Evolutionary conservation across 75 land plant genomes (phyloP).

Genomic region (Cunninghamia lanceolata): DNA sequence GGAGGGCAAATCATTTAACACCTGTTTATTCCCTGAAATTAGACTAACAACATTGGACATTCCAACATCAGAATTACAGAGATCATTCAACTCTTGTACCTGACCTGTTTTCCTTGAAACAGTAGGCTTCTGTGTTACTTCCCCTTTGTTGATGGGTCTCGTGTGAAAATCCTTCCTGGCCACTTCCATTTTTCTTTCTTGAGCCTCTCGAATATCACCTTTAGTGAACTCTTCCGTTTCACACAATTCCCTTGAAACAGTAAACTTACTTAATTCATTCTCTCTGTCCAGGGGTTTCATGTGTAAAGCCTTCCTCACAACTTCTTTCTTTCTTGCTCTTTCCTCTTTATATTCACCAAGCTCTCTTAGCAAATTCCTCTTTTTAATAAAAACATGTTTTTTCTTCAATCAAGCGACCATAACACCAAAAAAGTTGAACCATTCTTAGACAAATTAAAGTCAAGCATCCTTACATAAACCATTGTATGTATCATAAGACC

Average conservation of each 20-base stretch:
- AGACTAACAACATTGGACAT: neutral
- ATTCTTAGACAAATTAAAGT: no score
- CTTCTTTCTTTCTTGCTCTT: neutral
- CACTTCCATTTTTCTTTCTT: slow-evolving; percentile 2
- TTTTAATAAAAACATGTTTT: neutral
- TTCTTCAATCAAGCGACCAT: no score
- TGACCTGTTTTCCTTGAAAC: neutral
- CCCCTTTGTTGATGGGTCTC: neutral
- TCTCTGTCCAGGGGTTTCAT: neutral
- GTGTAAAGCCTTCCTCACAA: slow-evolving; percentile 4
- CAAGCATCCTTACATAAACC: no score
- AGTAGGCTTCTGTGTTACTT: neutral
- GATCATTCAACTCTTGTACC: neutral
- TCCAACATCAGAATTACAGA: neutral
- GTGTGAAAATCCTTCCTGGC: neutral
- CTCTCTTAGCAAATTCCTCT: neutral
- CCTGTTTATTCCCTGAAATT: neutral
- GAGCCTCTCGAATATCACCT: neutral
- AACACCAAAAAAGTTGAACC: no score
- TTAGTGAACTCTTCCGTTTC: no score
- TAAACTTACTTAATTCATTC: neutral
- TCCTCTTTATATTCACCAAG: neutral
- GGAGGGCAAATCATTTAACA: neutral
- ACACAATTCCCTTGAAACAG: neutral
- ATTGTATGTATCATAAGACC: no score